Base-by-base conservation (phyloP, 306 rosid genomes). In the Lablab purpureus region DNA sequence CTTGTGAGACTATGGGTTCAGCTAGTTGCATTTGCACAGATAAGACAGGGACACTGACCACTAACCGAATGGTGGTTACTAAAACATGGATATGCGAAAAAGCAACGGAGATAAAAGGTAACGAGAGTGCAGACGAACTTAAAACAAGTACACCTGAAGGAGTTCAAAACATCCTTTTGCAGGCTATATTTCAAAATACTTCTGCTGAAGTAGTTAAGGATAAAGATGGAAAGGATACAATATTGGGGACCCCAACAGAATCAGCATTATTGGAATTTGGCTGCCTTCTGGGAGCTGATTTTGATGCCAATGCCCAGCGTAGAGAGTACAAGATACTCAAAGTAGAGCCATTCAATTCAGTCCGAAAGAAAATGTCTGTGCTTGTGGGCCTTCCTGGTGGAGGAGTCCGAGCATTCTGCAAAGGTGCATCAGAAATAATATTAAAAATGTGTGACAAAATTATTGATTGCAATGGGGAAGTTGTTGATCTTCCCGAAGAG, bases 1-100 rank as follows among this genome's bases (percentile, higher is more conserved):
- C 98, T 28, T 95, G 99, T 73, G 99, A 95, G 86, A 95, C 99
- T 62, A 95, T 95, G 99, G 99, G 99, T 84, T 95, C 99, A 46
- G 90, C 92, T 62, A 85, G 85, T 78, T 92, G 99, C 89, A 95
- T 95, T 79, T 95, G 99, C 89, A 92, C 99, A 3, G 99, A 95
- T 80, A 95, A 95, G 86, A 95, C 99, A 1, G 99, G 99, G 40
- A 95, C 99, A 18, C 77, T 95, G 71, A 95, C 99, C 55, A 92
- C 99, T 52, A 95, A 95, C 82, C 93, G 80, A 81, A 95, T 95
- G 99, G 90, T 87, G 40, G 96, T 95, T 62, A 84, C 77, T 45
- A 91, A 90, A 79, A 23, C 88, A 73, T 95, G 97, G 98, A 71
- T 87, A 36, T 81, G 90, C 28, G 92, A 85, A 71, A 85, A 87